phyloP scores from a whole-genome alignment of 2,329 filamentous ascomycete genomes.

The Keithomyces neogunnii region DNA sequence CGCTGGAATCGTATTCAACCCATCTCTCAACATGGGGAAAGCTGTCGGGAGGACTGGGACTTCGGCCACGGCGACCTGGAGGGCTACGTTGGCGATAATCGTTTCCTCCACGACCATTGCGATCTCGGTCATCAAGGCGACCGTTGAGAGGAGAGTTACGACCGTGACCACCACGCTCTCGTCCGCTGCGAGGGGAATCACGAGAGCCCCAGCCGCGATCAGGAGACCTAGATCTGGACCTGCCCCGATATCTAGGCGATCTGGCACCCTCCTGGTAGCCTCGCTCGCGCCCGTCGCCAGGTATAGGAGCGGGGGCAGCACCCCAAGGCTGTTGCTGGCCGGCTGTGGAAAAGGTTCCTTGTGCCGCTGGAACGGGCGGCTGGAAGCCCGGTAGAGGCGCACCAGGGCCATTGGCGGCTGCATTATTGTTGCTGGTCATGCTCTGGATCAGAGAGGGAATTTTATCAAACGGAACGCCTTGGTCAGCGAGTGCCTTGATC shows the following conservation, averaged over 20 bases:
- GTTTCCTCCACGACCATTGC: constrained; percentile 42
- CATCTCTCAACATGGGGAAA: constrained; percentile 48
- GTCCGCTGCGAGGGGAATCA: constrained; percentile 53
- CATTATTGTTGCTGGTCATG: constrained; percentile 33
- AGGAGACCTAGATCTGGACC: constrained; percentile 74
- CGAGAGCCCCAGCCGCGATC: constrained; percentile 63
- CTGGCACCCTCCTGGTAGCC: constrained; percentile 49
- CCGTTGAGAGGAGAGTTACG: constrained; percentile 47
- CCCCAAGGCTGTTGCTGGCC: constrained; percentile 24
- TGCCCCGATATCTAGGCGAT: constrained; percentile 51
- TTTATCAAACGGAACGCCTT: constrained; percentile 70
- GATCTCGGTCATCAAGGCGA: constrained; percentile 42
- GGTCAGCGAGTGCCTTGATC: constrained; percentile 65
- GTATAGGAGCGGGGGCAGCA: constrained; percentile 15
- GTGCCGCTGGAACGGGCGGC: constrained; percentile 31
- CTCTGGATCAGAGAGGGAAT: constrained; percentile 53
- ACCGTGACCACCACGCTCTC: constrained; percentile 66
- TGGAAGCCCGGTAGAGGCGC: constrained; percentile 25
- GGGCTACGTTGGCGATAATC: constrained; percentile 89
- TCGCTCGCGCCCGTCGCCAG: constrained; percentile 46
- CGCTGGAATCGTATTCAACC: constrained; percentile 67
- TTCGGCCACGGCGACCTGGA: constrained; percentile 56
- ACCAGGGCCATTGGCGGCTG: constrained; percentile 22
- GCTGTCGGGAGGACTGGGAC: constrained; percentile 44
- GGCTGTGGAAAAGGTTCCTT: constrained; percentile 30